A percentile compares a stretch with the other conserved stretches of the same genome.
Conservation (phyloP, 1,284 basidiomycete species). For the Phellopilus nigrolimitatus region DNA sequence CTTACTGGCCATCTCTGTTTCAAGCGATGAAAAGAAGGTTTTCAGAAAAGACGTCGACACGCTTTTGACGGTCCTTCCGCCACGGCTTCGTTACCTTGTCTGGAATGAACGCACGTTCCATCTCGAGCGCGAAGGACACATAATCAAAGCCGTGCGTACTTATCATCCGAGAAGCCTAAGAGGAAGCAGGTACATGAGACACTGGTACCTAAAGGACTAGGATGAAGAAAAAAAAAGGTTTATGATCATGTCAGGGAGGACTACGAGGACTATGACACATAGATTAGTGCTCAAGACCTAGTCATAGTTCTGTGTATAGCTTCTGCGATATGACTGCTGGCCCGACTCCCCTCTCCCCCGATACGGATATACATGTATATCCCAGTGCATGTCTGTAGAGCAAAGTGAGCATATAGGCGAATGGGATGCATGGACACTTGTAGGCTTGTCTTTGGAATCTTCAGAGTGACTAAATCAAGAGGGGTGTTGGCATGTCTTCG, state of each 20-base stretch:
- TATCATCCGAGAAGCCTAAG: constrained; percentile 12
- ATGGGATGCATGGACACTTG: no score
- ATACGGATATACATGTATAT: no score
- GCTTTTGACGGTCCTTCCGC: background rate
- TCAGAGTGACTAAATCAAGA: no score
- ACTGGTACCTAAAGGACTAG: constrained; percentile 16
- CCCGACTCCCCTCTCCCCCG: no score
- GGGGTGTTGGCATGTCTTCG: no score
- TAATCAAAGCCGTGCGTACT: background rate
- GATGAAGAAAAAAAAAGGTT: no score
- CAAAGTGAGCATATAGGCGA: no score
- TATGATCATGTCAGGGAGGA: constrained; percentile 1
- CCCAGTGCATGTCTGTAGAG: no score
- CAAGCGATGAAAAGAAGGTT: background rate
- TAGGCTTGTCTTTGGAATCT: no score
- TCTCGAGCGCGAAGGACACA: background rate
- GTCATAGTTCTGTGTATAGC: background rate
- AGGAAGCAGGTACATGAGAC: constrained; percentile 1
- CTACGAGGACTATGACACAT: constrained; percentile 5
- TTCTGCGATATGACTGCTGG: no score
- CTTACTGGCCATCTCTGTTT: constrained; percentile 12
- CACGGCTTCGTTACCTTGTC: constrained; percentile 9
- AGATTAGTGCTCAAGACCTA: background rate
- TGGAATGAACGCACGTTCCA: constrained; percentile 14
- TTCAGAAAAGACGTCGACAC: background rate